These are phyloP conservation scores for Pythium volutum DNA, from an alignment of 352 stramenopile genomes.

Conservation along the genomic window DNA sequence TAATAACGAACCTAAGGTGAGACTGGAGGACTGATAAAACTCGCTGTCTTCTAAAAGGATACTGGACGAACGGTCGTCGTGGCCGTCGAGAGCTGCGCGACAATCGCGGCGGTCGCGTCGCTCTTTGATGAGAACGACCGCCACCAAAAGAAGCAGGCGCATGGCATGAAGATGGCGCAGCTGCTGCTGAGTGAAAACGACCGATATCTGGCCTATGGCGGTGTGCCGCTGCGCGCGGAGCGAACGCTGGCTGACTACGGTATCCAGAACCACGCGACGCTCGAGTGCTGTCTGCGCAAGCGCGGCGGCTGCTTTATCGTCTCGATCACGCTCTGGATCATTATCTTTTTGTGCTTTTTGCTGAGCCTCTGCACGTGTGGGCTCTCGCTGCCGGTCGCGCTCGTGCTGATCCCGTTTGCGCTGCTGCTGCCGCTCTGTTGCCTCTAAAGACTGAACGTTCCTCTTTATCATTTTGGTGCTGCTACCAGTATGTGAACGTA, in stretches of 20 bases:
- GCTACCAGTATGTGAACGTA: too few relatives aligned
- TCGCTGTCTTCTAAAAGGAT: constrained; percentile 36
- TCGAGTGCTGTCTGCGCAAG: constrained; percentile 39
- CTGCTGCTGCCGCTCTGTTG: constrained; percentile 69
- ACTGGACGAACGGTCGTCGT: constrained; percentile 39
- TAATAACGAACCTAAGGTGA: too few relatives aligned
- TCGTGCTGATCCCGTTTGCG: constrained; percentile 55
- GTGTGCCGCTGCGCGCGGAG: constrained; percentile 47
- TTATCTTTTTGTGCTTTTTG: constrained; percentile 72
- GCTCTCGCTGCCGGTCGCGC: constrained; percentile 53
- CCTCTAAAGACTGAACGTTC: too few relatives aligned
- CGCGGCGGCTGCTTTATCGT: constrained; percentile 68
- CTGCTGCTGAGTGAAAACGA: background rate
- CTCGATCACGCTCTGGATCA: constrained; percentile 73
- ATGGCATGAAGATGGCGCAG: background rate
- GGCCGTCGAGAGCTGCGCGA: constrained; percentile 27
- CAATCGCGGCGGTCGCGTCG: constrained; percentile 37
- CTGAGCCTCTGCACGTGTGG: constrained; percentile 75
- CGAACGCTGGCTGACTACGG: constrained; percentile 54
- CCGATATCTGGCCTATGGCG: constrained; percentile 57
- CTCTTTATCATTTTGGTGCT: too few relatives aligned
- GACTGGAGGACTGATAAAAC: background rate
- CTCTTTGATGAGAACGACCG: constrained; percentile 4
- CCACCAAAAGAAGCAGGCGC: background rate
- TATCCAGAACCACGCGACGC: constrained; percentile 67